Base-by-base conservation (phyloP, 2,329 filamentous ascomycete species). In the Achaetomium macrosporum region DNA sequence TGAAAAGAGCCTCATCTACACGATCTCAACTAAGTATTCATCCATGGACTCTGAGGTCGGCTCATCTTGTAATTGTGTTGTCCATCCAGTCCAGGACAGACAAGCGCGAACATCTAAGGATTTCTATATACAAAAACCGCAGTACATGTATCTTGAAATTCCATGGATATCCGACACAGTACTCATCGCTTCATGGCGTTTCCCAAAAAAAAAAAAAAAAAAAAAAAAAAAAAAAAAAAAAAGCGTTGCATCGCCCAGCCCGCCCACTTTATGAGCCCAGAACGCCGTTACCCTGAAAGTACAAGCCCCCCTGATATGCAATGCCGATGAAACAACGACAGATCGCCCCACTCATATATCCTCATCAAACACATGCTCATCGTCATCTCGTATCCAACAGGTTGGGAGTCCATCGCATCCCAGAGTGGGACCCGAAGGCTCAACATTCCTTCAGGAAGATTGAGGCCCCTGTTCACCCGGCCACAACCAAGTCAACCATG, bases 231-330 rank as follows among this genome's bases (percentile, higher is more conserved):
- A n/a, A n/a, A n/a, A n/a, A n/a, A n/a, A n/a, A n/a, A 42, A 31
- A 16, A 13, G 11, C 15, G 15, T 17, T 30, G 19, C 35, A 19
- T 25, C 20, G 15, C 31, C 16, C 31, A 15, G 29, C 36, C 35
- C 17, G 17, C 47, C 37, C 42, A 25, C 15, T 36, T 16, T 42
- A 56, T 25, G 45, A 56, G 11, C 35, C 43, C 25, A 43, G 12
- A 54, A 54, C 52, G 52, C 52, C 52, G 35, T 47, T 47, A 44
- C 43, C 47, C 43, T 44, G 39, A 44, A 54, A 40, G 25, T 37
- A 44, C 39, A 33, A 42, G 33, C 52, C 43, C 17, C 47, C 47
- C 31, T 54, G 44, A 51, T 50, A 51, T 51, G 48, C 52, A 54
- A 47, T 54, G 31, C 42, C 42, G 16, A 47, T 25, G 16, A 47